phyloP scores from a whole-genome alignment of 1,139 yeast species.

The Lodderomyces metapsilosis region DNA sequence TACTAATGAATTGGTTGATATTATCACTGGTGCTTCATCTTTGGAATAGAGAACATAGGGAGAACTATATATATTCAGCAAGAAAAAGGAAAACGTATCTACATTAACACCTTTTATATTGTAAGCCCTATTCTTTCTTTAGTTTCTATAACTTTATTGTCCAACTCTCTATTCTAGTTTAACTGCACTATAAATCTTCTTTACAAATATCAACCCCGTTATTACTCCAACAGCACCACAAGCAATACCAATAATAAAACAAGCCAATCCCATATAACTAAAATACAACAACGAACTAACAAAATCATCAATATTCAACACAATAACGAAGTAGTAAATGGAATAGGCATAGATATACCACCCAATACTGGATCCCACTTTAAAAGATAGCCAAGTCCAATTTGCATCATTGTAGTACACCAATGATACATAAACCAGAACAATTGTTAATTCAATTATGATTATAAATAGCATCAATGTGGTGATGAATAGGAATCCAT shows the following conservation, averaged over 20 bases:
- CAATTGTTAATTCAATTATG: slow-evolving; percentile 70
- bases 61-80: background rate
- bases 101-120: no score
- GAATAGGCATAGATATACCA: slow-evolving; percentile 71
- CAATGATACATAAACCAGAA: slow-evolving; percentile 65
- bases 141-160: no score
- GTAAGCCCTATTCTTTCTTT: no score
- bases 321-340: slow-evolving; percentile 59
- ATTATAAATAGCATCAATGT: slow-evolving; percentile 58
- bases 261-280: slow-evolving; percentile 67
- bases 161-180: slow-evolving; percentile 50
- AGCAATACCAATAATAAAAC: slow-evolving; percentile 62
- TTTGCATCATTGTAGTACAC: slow-evolving; percentile 56
- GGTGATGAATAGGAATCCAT: slow-evolving; percentile 71
- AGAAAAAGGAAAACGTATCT: no score
- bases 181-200: slow-evolving; percentile 54
- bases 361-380: slow-evolving; percentile 69
- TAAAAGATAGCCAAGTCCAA: slow-evolving; percentile 87
- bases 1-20: slow-evolving; percentile 98
- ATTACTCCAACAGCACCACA: slow-evolving; percentile 76
- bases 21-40: slow-evolving; percentile 99
- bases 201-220: slow-evolving; percentile 60
- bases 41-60: slow-evolving; percentile 59
- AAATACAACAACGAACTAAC: slow-evolving; percentile 71
- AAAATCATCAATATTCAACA: slow-evolving; percentile 61